Evolutionary conservation across 2,329 filamentous ascomycete genomes (phyloP), one percentile per base, ranked within the genome.

Genomic region (Zasmidium angulare): DNA sequence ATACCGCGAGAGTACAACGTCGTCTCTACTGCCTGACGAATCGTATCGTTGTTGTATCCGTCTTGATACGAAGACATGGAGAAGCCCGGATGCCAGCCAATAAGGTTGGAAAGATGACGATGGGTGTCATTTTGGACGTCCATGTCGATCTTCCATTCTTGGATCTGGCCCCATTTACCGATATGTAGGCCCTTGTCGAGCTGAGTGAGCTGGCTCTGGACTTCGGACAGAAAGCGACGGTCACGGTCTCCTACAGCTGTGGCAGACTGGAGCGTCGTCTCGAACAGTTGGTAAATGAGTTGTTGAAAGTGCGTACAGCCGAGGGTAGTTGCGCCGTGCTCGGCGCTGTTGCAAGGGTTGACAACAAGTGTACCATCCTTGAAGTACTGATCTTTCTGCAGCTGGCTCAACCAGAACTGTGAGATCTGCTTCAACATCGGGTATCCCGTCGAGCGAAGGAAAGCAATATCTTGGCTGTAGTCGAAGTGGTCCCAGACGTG

Each of bases 311-410:
- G 81, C 6, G 81, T 72, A 64, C 82, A 84, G 7, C 76, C 82
- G 55, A 84, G 84, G 0, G 82, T 84, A 12, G 60, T 72, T 22
- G 66, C 71, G 0, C 83, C 83, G 43, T 82, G 82, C 68, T 86
- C 83, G 1, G 84, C 81, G n/a, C 80, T 83, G 56, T 82, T 84
- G 69, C 83, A 86, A 0, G 83, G 83, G 63, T 83, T 84, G 1
- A 81, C 82, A 0, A 86, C 82, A 2, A 84, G 74, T 0, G 78
- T 79, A 9, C 77, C 76, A 56, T 86, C 84, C 2, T 80, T 75
- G 63, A 73, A 79, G 69, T 78, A 82, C 0, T 58, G 55, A 64
- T 86, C 84, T 2, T 75, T 66, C 57, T 82, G 79, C 0, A 86
- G 75, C 63, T 84, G 79, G 4, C 77, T 79, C 2, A 85, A 72